These are phyloP conservation scores for Paracamarosporium sp. DNA, from an alignment of 2,329 filamentous ascomycete species.

Conservation along the genomic window DNA sequence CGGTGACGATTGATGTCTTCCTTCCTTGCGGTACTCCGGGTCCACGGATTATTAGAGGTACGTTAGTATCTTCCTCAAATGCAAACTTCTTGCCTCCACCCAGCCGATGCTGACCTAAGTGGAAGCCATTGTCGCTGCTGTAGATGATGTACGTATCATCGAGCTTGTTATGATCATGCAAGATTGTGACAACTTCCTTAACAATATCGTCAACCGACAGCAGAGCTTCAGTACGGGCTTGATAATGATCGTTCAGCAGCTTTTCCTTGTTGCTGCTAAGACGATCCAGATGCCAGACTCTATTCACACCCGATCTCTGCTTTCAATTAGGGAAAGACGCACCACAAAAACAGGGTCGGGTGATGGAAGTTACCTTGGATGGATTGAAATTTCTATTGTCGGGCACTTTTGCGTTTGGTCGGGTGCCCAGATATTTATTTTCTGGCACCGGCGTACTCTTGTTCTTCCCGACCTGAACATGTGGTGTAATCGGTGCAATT, in stretches of 20 bases:
- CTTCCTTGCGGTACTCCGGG: slow-evolving; percentile 36
- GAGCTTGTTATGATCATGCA: slow-evolving; percentile 47
- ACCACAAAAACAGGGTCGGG: too few relatives aligned
- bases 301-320: slow-evolving; percentile 54
- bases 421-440: slow-evolving; percentile 66
- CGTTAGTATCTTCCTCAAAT: slow-evolving; percentile 48
- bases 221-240: slow-evolving; percentile 55
- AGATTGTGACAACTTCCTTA: slow-evolving; percentile 52
- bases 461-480: slow-evolving; percentile 43
- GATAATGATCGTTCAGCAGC: slow-evolving; percentile 60
- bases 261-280: slow-evolving; percentile 55
- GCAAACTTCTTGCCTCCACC: slow-evolving; percentile 46
- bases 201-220: slow-evolving; percentile 63
- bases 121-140: slow-evolving; percentile 32
- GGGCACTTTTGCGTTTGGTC: slow-evolving; percentile 64
- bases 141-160: slow-evolving; percentile 55
- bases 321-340: neutral
- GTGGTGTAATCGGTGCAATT: slow-evolving; percentile 70
- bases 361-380: slow-evolving; percentile 40
- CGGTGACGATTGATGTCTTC: slow-evolving; percentile 29
- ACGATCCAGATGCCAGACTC: slow-evolving; percentile 52
- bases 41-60: slow-evolving; percentile 48
- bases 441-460: slow-evolving; percentile 61
- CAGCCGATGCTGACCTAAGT: slow-evolving; percentile 47
- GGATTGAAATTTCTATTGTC: slow-evolving; percentile 72